Evolutionary conservation across 805 yeast species (phyloP).

Genomic region (Zygosaccharomyces pseudorouxii): DNA sequence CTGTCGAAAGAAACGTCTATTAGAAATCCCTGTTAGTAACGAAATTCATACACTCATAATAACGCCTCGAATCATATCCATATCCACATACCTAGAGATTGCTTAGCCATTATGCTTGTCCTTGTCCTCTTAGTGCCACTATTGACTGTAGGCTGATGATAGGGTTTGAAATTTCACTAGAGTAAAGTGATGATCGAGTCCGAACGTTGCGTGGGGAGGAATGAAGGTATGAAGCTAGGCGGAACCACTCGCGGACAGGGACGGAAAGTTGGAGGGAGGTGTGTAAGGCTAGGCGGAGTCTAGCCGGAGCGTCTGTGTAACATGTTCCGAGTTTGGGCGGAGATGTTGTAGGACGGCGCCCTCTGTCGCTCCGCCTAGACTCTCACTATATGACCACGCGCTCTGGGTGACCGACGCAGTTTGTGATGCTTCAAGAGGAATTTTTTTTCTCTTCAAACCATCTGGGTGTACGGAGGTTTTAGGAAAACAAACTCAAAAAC

Average conservation of each 20-base stretch:
- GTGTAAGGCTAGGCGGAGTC: neutral
- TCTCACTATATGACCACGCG: too few species aligned
- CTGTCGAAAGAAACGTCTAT: constrained; percentile 98
- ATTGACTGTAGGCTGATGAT: neutral
- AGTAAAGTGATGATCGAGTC: constrained; percentile 1
- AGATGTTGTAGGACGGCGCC: too few species aligned
- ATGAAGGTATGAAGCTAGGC: neutral
- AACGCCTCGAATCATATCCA: neutral
- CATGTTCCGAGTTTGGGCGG: too few species aligned
- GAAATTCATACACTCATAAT: neutral
- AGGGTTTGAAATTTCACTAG: constrained; percentile 6
- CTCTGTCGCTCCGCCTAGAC: too few species aligned
- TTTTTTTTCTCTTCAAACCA: too few species aligned
- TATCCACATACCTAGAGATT: constrained; percentile 44
- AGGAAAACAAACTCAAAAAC: neutral
- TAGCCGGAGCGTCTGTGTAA: neutral
- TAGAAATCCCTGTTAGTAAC: constrained; percentile 24
- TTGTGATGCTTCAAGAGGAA: too few species aligned
- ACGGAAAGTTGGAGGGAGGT: neutral
- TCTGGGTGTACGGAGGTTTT: neutral
- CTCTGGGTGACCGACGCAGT: too few species aligned
- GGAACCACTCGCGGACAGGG: neutral
- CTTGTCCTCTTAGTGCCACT: constrained; percentile 14
- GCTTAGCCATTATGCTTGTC: constrained; percentile 41
- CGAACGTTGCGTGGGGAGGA: constrained; percentile 10